Conservation (phyloP, 2,329 filamentous ascomycete genomes). For the Fusarium metavorans region DNA sequence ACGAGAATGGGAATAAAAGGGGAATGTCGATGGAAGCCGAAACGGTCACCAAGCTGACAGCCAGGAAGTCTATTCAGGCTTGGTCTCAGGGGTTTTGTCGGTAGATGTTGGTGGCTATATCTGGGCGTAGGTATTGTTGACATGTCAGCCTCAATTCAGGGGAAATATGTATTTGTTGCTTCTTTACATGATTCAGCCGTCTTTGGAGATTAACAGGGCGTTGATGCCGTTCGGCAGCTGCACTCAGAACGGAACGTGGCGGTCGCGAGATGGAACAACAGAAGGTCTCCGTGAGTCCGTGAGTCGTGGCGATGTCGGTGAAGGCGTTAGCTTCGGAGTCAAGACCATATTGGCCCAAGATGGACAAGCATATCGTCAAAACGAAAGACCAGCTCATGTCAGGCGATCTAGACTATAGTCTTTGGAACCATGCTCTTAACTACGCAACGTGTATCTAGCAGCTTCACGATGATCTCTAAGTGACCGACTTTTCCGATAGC, state of each 20-base stretch:
- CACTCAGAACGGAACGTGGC: background rate
- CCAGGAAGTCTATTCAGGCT: background rate
- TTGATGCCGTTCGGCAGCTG: background rate
- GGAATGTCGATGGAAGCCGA: background rate
- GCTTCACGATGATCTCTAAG: background rate
- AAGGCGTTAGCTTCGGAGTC: background rate
- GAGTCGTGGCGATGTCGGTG: background rate
- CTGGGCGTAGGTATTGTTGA: background rate
- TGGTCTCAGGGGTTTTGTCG: background rate
- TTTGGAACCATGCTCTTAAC: background rate
- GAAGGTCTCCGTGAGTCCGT: background rate
- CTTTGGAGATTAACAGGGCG: background rate
- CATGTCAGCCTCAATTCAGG: background rate
- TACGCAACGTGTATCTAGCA: background rate
- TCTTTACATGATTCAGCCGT: background rate
- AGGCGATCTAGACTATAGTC: background rate
- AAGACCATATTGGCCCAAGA: background rate
- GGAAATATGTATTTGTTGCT: background rate
- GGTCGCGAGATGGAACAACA: background rate
- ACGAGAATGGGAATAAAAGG: background rate
- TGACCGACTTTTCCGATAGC: background rate
- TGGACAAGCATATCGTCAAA: background rate
- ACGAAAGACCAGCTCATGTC: background rate
- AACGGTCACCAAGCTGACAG: background rate
- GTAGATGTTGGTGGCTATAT: background rate